These are phyloP conservation scores for Boletellus ananas DNA, from an alignment of 768 basidiomycete genomes.

Conservation along the genomic window DNA sequence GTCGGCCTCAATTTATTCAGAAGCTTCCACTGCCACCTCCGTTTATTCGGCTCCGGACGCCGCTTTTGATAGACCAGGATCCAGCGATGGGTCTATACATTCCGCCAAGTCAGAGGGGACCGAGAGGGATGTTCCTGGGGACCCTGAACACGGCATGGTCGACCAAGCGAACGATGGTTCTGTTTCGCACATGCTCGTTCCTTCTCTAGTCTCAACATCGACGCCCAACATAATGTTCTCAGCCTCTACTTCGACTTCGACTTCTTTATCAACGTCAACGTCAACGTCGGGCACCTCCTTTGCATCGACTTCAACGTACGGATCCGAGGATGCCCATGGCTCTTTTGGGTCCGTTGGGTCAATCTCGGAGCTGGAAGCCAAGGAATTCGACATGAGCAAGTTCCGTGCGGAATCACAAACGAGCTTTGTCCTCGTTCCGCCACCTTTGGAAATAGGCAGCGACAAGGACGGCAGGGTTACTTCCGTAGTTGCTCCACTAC, in stretches of 20 bases:
- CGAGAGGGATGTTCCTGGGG: constrained; percentile 14
- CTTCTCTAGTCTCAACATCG: background rate
- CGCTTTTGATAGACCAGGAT: constrained; percentile 1
- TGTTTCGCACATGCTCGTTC: background rate
- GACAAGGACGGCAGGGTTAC: background rate
- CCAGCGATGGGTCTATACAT: constrained; percentile 13
- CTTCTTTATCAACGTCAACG: constrained; percentile 14
- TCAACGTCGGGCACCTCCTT: constrained; percentile 14
- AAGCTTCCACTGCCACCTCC: constrained; percentile 26
- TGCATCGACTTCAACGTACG: constrained; percentile 14
- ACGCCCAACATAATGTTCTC: constrained; percentile 5
- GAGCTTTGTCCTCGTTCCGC: constrained; percentile 23
- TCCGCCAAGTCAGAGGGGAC: constrained; percentile 13
- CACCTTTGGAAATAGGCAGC: constrained; percentile 21
- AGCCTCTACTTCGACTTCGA: constrained; percentile 11
- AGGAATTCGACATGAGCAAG: constrained; percentile 16
- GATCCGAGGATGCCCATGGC: constrained; percentile 5
- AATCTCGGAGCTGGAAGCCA: constrained; percentile 20
- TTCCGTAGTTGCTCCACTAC: constrained; percentile 21
- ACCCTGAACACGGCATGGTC: constrained; percentile 7
- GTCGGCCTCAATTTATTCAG: constrained; percentile 26
- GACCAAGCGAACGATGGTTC: constrained; percentile 5
- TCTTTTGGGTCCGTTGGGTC: constrained; percentile 21
- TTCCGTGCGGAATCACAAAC: constrained; percentile 4
- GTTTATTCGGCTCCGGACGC: constrained; percentile 12